Base-by-base conservation (phyloP, 371 early-diverging fungal species). In the Cokeromyces recurvatus region DNA sequence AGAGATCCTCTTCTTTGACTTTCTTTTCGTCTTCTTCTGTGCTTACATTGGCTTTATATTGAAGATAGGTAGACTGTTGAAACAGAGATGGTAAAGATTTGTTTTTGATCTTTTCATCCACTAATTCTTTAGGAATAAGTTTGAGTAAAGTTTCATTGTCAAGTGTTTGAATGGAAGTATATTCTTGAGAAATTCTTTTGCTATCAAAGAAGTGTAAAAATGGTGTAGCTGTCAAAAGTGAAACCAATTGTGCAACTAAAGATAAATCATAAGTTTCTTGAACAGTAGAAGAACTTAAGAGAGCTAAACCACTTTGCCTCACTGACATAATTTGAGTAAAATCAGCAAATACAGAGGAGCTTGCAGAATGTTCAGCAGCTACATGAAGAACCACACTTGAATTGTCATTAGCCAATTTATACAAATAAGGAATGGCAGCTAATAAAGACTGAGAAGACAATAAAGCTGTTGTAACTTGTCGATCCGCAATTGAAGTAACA, bases 241-340 rank as follows among this genome's bases (percentile, higher is more conserved):
- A 39, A 17, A 24, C 49, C n/a, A 71, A 66, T 9, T 81, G 68
- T 2, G 86, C 80, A 37, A 81, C 78, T 37, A 77, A 51, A 11
- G 76, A 79, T 47, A 82, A 62, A 59, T 90, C 86, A 25, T 82
- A 72, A 4, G 82, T 80, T 41, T 84, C 79, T 67, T 89, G 86
- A 7, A 76, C 72, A 37, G 71, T 68, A 20, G 76, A 57, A 27
- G 89, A 85, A 48, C 82, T 78, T 38, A 92, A 49, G 38, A 91
- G 35, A 4, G 79, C 79, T 29, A 80, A 78, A 20, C 90, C 91
- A 25, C 88, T 78, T 57, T 88, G 84, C 39, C 89, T 74, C 5
- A 87, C 79, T 8, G 88, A 81, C 64, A 86, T 69, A 20, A 90
- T 77, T 42, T 84, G 71, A 29, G 86, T 64, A 29, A 74, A 53